Evolutionary conservation across 2,329 filamentous ascomycete genomes (phyloP).

Genomic region (Emmonsia crescens): DNA sequence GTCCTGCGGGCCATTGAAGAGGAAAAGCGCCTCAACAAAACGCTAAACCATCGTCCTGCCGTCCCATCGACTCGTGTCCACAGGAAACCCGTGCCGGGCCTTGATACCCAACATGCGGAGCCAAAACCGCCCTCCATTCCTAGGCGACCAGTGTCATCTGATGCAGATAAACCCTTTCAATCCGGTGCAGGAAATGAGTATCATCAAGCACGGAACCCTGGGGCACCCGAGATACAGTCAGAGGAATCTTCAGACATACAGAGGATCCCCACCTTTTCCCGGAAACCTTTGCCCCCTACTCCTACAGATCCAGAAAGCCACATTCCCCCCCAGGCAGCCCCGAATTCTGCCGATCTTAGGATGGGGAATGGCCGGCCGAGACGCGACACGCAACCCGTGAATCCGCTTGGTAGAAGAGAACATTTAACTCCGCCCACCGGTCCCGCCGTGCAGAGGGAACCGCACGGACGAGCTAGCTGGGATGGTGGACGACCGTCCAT

Average conservation of each 20-base stretch:
- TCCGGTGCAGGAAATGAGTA: not conserved
- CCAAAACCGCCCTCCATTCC: not conserved
- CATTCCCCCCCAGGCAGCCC: not conserved
- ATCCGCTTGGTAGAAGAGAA: not conserved
- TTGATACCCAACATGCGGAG: slow-evolving; percentile 2
- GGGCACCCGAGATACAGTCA: not conserved
- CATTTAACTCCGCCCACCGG: not conserved
- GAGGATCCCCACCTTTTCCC: slow-evolving; percentile 2
- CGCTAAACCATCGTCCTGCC: slow-evolving; percentile 12
- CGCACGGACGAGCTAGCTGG: slow-evolving; percentile 1
- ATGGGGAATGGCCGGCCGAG: not conserved
- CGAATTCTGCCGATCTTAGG: not conserved
- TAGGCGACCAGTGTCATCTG: not conserved
- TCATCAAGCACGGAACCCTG: not conserved
- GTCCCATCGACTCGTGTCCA: slow-evolving; percentile 28
- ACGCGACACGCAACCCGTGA: not conserved
- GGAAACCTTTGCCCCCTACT: slow-evolving; percentile 2
- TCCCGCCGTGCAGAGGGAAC: not conserved
- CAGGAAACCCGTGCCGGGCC: slow-evolving; percentile 28
- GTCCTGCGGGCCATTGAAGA: slow-evolving; percentile 30
- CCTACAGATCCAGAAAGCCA: not conserved
- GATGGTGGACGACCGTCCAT: not conserved
- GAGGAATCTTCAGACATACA: not conserved
- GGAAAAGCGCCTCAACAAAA: slow-evolving; percentile 16
- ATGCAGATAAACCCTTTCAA: not conserved